Evolutionary conservation across 805 yeast genomes (phyloP).

Genomic region (Cyberlindnera xishuangbannaensis): DNA sequence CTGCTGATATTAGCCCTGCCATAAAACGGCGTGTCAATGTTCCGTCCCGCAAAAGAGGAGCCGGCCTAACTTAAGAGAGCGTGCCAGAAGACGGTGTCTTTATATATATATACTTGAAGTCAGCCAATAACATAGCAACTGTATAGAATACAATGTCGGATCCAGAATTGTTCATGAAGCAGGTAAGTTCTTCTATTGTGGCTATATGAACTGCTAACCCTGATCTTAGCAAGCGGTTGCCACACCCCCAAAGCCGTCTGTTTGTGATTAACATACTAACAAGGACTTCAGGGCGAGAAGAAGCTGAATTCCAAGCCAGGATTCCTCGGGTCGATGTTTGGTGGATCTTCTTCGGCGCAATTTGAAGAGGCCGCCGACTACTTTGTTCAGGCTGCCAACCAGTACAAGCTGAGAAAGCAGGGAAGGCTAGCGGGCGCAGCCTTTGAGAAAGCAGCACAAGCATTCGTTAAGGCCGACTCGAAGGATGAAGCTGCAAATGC

Average conservation of each 20-base stretch:
- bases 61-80: no score
- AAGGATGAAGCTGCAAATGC: slow-evolving; percentile 91
- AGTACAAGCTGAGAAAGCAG: slow-evolving; percentile 72
- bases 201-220: no score
- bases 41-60: no score
- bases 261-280: no score
- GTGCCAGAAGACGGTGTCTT: no score
- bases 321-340: slow-evolving; percentile 55
- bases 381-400: slow-evolving; percentile 90
- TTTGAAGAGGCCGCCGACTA: slow-evolving; percentile 91
- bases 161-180: slow-evolving; percentile 33
- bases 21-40: no score
- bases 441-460: slow-evolving; percentile 79
- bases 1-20: no score
- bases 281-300: slow-evolving; percentile 51
- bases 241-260: no score
- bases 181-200: slow-evolving; percentile 21
- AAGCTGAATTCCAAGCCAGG: slow-evolving; percentile 67
- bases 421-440: slow-evolving; percentile 71
- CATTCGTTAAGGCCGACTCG: slow-evolving; percentile 66
- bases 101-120: no score
- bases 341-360: slow-evolving; percentile 55
- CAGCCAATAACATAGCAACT: no score
- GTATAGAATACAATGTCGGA: slow-evolving; percentile 11
- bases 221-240: no score